Percentiles rank a stretch among this genome's conserved stretches.
Conservation (phyloP, 805 yeast species). For the Saccharomycopsis javanensis region DNA sequence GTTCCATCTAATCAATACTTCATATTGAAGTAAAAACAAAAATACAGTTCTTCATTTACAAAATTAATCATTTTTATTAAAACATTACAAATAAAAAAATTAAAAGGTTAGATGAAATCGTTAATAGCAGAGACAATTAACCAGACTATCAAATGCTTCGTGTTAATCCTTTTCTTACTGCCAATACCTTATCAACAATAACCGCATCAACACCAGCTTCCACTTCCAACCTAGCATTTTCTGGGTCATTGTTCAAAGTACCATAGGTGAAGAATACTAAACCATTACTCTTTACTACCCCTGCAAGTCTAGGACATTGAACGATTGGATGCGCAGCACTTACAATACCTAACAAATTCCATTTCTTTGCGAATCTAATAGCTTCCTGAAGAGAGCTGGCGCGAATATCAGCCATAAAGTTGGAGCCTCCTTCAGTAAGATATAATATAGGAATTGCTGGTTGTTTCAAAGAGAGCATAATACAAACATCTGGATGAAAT, state of each 20-base stretch:
- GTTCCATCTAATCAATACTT: no score
- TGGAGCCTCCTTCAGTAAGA: slow-evolving; percentile 82
- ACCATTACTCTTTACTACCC: slow-evolving; percentile 85
- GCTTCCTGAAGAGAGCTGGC: slow-evolving; percentile 87
- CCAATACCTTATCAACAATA: slow-evolving; percentile 90
- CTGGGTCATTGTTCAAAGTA: slow-evolving; percentile 72
- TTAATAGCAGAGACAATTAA: not conserved
- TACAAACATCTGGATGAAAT: slow-evolving; percentile 89
- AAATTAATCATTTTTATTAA: no score
- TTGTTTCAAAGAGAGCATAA: slow-evolving; percentile 78
- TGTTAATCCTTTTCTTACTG: slow-evolving; percentile 76
- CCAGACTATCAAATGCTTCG: not conserved
- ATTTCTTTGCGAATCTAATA: slow-evolving; percentile 76
- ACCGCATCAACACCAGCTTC: slow-evolving; percentile 96
- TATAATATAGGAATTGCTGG: slow-evolving; percentile 88
- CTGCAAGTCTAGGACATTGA: slow-evolving; percentile 81
- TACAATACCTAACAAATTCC: slow-evolving; percentile 89
- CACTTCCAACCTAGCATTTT: slow-evolving; percentile 74
- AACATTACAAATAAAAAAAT: not conserved
- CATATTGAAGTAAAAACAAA: not conserved
- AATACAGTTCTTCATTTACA: no score
- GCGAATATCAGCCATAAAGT: slow-evolving; percentile 78
- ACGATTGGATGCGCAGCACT: slow-evolving; percentile 80
- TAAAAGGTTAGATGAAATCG: not conserved
- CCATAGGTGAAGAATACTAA: slow-evolving; percentile 93